phyloP scores from a whole-genome alignment of 2,329 filamentous ascomycete genomes.

The Cladophialophora chaetospira region DNA sequence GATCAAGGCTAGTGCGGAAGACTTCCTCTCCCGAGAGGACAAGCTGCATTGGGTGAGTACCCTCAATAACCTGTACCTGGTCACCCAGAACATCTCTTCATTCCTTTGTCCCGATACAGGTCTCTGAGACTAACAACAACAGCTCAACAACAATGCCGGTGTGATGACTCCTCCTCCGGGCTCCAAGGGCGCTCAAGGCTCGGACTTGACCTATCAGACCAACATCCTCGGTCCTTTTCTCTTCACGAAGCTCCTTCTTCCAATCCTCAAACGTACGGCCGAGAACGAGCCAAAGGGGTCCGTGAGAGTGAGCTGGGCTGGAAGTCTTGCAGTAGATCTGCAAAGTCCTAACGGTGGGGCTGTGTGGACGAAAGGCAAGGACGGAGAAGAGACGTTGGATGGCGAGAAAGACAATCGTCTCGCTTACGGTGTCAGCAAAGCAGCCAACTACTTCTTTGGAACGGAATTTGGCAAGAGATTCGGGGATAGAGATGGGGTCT shows the following conservation, averaged over 20 bases:
- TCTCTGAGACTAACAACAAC: no score
- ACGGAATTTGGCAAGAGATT: slow-evolving; percentile 25
- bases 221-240: slow-evolving; percentile 44
- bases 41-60: slow-evolving; percentile 38
- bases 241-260: slow-evolving; percentile 43
- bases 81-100: no score
- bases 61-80: no score
- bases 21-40: slow-evolving; percentile 34
- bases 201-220: slow-evolving; percentile 43
- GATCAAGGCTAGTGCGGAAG: slow-evolving; percentile 31
- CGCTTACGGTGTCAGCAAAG: slow-evolving; percentile 21
- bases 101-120: no score
- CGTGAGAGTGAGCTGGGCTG: slow-evolving; percentile 40
- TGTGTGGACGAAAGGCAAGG: slow-evolving; percentile 16
- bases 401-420: neutral
- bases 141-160: slow-evolving; percentile 38
- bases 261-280: slow-evolving; percentile 37
- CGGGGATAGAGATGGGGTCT: slow-evolving; percentile 16
- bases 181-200: slow-evolving; percentile 39
- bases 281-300: slow-evolving; percentile 24
- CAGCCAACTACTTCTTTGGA: slow-evolving; percentile 23
- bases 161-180: slow-evolving; percentile 44
- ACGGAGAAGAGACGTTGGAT: slow-evolving; percentile 15
- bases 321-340: slow-evolving; percentile 19
- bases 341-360: slow-evolving; percentile 11